phyloP scores from a whole-genome alignment of 352 stramenopile genomes.

The Phytophthora melonis region DNA sequence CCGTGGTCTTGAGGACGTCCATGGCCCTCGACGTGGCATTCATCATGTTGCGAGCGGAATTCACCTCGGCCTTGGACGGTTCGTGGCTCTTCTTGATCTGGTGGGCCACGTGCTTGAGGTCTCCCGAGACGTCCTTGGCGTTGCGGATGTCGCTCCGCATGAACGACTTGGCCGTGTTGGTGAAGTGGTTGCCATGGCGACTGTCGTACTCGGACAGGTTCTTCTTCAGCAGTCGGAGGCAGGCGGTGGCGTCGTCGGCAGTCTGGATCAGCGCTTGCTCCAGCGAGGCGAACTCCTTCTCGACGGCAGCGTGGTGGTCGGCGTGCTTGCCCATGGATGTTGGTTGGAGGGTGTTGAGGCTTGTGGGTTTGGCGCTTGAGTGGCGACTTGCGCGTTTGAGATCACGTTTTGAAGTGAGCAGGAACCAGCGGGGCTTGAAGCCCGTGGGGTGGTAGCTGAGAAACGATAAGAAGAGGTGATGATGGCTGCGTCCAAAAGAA shows the following conservation, averaged over 20 bases:
- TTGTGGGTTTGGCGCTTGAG: neutral
- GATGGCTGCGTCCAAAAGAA: neutral
- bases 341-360: neutral
- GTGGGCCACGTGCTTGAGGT: conserved; percentile 23
- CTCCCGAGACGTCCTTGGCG: conserved; percentile 30
- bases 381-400: neutral
- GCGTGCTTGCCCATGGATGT: conserved; percentile 22
- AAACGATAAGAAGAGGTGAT: neutral
- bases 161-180: conserved; percentile 27
- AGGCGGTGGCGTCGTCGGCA: conserved; percentile 23
- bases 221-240: conserved; percentile 33
- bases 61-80: conserved; percentile 18
- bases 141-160: conserved; percentile 34
- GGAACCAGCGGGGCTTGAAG: neutral
- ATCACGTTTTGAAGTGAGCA: neutral
- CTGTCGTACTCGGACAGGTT: conserved; percentile 34
- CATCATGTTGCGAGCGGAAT: conserved; percentile 27
- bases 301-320: conserved; percentile 7
- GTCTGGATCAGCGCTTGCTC: conserved; percentile 24
- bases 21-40: conserved; percentile 21
- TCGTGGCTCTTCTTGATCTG: conserved; percentile 15
- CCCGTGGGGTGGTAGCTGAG: neutral
- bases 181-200: conserved; percentile 24
- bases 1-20: conserved; percentile 21
- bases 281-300: conserved; percentile 32